These are phyloP conservation scores for Balansia obtecta DNA, from an alignment of 2,329 filamentous ascomycete species.

Conservation along the genomic window DNA sequence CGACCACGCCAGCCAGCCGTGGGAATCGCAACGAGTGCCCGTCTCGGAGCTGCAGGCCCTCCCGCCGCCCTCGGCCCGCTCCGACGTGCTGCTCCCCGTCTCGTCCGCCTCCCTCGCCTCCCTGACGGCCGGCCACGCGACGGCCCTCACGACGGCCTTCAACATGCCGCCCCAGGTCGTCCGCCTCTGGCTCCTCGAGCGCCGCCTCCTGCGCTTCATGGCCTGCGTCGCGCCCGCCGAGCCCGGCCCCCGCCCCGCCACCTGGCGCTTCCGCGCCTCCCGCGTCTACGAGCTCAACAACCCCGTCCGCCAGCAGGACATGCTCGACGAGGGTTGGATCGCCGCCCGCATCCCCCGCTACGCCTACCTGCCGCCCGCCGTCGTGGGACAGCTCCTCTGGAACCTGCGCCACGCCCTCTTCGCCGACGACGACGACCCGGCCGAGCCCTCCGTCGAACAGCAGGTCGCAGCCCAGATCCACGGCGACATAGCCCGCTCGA, in stretches of 20 bases:
- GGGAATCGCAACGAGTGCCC: slow-evolving; percentile 37
- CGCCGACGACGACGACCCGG: too few species aligned
- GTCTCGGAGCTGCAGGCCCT: slow-evolving; percentile 35
- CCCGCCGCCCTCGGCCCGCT: slow-evolving; percentile 33
- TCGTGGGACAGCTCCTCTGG: slow-evolving; percentile 43
- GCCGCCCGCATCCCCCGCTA: slow-evolving; percentile 37
- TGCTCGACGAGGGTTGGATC: slow-evolving; percentile 44
- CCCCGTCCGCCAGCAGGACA: slow-evolving; percentile 36
- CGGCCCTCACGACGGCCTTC: slow-evolving; percentile 44
- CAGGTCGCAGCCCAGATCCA: slow-evolving; percentile 39
- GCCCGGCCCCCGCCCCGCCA: not conserved
- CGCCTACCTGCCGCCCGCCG: slow-evolving; percentile 41
- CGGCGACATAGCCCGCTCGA: slow-evolving; percentile 31
- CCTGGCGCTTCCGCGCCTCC: slow-evolving; percentile 17
- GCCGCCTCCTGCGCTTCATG: slow-evolving; percentile 44
- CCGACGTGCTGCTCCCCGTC: slow-evolving; percentile 42
- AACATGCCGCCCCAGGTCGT: slow-evolving; percentile 39
- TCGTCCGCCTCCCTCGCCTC: slow-evolving; percentile 31
- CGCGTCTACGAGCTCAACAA: slow-evolving; percentile 52
- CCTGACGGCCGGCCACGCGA: slow-evolving; percentile 36
- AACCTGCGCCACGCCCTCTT: slow-evolving; percentile 43
- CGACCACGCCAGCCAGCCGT: slow-evolving; percentile 16
- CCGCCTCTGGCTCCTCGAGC: slow-evolving; percentile 52
- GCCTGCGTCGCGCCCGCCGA: slow-evolving; percentile 37
- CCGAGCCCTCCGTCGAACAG: too few species aligned